These are phyloP conservation scores for Fusarium odoratissimum DNA, from an alignment of 2,329 filamentous ascomycete species.

Conservation along the genomic window DNA sequence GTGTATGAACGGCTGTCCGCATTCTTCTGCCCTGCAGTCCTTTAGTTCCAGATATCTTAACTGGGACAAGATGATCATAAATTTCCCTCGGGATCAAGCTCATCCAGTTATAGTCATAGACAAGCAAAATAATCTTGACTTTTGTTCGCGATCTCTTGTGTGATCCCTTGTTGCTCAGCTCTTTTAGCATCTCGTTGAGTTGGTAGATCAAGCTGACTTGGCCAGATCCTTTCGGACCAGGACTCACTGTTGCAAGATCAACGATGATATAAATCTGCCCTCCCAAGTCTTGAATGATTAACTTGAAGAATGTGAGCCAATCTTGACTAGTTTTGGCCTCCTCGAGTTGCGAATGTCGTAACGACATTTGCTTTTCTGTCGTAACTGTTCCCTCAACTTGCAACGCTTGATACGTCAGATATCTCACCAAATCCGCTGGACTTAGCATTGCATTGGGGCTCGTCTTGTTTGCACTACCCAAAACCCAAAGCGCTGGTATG, in stretches of 20 bases:
- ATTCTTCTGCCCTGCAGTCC: neutral
- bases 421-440: neutral
- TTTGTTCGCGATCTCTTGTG: neutral
- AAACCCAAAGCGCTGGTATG: neutral
- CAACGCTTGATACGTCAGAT: slow-evolving; percentile 5
- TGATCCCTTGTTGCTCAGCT: fast-evolving
- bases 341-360: neutral
- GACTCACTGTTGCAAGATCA: neutral
- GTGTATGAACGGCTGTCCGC: neutral
- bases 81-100: neutral
- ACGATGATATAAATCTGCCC: slow-evolving; percentile 7
- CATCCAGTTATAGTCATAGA: neutral
- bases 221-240: neutral
- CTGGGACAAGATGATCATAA: neutral
- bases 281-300: neutral
- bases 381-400: neutral
- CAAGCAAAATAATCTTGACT: neutral
- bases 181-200: neutral
- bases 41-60: neutral
- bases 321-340: fast-evolving
- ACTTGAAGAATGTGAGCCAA: neutral
- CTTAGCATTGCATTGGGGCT: neutral
- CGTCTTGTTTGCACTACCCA: neutral
- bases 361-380: slow-evolving; percentile 8
- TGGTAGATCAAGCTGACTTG: neutral